Evolutionary conservation across 371 early-diverging fungal species (phyloP).

Genomic region (Globomyces sp.): DNA sequence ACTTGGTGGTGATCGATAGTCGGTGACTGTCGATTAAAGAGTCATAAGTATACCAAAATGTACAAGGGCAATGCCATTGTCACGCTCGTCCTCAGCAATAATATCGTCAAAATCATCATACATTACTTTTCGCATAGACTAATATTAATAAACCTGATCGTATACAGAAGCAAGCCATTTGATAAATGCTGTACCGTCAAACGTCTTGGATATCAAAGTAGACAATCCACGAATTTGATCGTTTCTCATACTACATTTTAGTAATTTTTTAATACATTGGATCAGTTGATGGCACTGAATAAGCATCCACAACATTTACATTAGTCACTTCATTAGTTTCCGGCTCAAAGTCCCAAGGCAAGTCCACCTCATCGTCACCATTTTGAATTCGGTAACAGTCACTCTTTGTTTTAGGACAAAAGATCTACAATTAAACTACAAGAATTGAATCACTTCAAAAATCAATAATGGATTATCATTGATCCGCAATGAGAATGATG

Average conservation of each 20-base stretch:
- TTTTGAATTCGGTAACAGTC: slow-evolving; percentile 9
- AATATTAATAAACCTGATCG: neutral
- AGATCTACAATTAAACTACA: neutral
- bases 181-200: neutral
- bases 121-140: slow-evolving; percentile 9
- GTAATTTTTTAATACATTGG: neutral
- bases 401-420: slow-evolving; percentile 12
- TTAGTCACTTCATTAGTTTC: neutral
- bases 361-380: neutral
- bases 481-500: neutral
- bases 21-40: slow-evolving; percentile 6
- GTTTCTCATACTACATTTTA: neutral
- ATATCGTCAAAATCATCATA: slow-evolving; percentile 17
- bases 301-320: neutral
- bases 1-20: slow-evolving; percentile 5
- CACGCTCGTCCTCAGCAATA: neutral
- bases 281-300: neutral
- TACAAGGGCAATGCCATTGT: neutral
- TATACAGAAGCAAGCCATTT: neutral
- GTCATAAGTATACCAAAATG: neutral
- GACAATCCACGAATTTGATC: slow-evolving; percentile 14
- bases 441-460: neutral
- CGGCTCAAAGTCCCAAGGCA: neutral
- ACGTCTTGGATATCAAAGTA: neutral
- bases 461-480: neutral